Conservation (phyloP, 106 monocot species). For the Phalaenopsis aphrodite region DNA sequence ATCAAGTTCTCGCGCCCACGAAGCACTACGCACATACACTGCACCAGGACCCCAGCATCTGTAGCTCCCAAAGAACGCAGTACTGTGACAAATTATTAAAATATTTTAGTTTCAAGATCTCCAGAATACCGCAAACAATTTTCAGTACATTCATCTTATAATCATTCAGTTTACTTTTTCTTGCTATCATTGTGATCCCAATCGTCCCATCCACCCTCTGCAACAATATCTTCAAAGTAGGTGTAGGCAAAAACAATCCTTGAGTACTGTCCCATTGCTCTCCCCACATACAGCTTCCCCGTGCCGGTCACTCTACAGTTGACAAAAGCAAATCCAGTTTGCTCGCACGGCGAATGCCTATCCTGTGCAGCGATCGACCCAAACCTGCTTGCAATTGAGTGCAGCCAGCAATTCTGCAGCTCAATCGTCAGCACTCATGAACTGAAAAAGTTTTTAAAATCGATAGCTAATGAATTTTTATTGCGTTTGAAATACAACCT, state of each 20-base stretch:
- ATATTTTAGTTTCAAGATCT: neutral
- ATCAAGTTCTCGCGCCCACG: slow-evolving; percentile 74
- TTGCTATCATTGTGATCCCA: slow-evolving; percentile 69
- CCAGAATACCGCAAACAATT: neutral
- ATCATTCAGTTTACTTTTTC: slow-evolving; percentile 37
- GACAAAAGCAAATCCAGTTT: slow-evolving; percentile 81
- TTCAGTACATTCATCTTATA: neutral
- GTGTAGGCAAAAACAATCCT: slow-evolving; percentile 85
- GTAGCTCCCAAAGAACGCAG: slow-evolving; percentile 87
- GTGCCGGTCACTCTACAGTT: slow-evolving; percentile 77
- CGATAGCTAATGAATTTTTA: too few species aligned
- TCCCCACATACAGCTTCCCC: slow-evolving; percentile 67
- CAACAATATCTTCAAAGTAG: slow-evolving; percentile 74
- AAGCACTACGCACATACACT: slow-evolving; percentile 39
- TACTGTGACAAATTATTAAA: slow-evolving; percentile 30
- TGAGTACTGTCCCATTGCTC: slow-evolving; percentile 96
- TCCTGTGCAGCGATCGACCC: slow-evolving; percentile 87
- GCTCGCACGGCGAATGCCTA: slow-evolving; percentile 58
- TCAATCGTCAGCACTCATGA: neutral
- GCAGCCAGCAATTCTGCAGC: slow-evolving; percentile 61
- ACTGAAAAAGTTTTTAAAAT: neutral
- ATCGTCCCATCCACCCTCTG: slow-evolving; percentile 85
- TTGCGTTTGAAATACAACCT: slow-evolving; percentile 20
- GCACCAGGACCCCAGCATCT: slow-evolving; percentile 78
- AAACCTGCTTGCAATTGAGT: slow-evolving; percentile 75